Base-by-base conservation (phyloP, 495 filamentous ascomycete genomes). In the Neurospora pannonica region DNA sequence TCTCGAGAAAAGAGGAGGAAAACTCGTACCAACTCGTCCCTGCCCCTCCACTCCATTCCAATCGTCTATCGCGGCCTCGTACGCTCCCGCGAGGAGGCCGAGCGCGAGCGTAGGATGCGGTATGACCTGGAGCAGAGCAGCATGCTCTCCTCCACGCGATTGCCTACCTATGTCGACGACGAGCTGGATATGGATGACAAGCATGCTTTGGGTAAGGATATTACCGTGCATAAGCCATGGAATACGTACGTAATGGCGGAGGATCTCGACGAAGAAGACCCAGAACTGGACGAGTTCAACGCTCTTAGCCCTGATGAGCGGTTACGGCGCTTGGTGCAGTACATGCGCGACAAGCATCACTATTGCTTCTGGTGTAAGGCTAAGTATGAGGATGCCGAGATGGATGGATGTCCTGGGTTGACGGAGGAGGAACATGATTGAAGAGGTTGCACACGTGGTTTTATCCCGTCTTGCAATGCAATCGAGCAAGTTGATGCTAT, bases 351-450 rank as follows among this genome's bases (percentile, higher is more conserved):
- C 38, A 88, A 86, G 76, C 87, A 92, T 77, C 82, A 86, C 48
- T 99, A 99, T 80, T 99, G 96, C 84, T 97, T 97, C 81, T 99
- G 94, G 94, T 99, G 96, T 81, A 97, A 97, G 80, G 92, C 86
- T 81, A 83, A 85, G 60, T 98, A 98, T 78, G 81, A 83, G 1
- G 90, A 91, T 70, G 86, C 80, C 19, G 83, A 86, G 75, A 90
- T 98, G 90, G 93, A 96, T 5, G 94, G 93, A 0, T 99, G 96
- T 86, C 95, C 96, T 1, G 97, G 97, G 0, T 71, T 91, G 17
- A 93, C 91, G 5, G 97, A 98, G 83, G 95, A 98, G 78, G 94
- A 97, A 78, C 95, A 98, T 79, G 95, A 94, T 80, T 97, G 81
- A 72, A 62, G 28, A 67, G 54, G 24, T 60, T 28, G 48, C 48